Evolutionary conservation across 495 filamentous ascomycete species (phyloP).

Genomic region (Penicillium turbatum): DNA sequence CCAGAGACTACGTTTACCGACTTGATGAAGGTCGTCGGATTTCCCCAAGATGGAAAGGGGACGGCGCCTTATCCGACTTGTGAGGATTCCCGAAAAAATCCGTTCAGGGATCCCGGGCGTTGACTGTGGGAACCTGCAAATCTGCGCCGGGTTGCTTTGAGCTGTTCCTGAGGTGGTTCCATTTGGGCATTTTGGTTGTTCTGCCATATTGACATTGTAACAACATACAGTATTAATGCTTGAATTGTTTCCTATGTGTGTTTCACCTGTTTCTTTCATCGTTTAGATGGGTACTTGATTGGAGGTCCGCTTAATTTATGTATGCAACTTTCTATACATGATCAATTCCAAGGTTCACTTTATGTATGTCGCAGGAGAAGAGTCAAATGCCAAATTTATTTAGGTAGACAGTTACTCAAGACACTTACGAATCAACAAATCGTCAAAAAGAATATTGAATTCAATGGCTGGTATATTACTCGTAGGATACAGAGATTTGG

Average conservation of each 20-base stretch:
- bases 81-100: conserved; percentile 5
- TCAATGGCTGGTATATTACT: conserved; percentile 4
- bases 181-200: not conserved
- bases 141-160: not conserved
- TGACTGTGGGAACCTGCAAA: not conserved
- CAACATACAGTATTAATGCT: conserved; percentile 1
- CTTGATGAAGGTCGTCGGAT: conserved; percentile 58
- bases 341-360: no score
- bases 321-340: no score
- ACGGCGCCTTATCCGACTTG: conserved; percentile 32
- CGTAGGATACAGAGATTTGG: conserved; percentile 3
- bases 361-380: no score
- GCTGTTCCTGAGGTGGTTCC: not conserved
- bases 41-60: conserved; percentile 34
- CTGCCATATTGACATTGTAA: conserved; percentile 1
- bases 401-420: not conserved
- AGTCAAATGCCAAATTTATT: not conserved
- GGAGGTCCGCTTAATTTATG: not conserved
- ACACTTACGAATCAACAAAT: not conserved
- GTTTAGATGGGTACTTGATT: conserved; percentile 1
- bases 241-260: not conserved
- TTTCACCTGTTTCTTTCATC: not conserved
- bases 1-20: conserved; percentile 60
- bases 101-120: conserved; percentile 3
- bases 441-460: not conserved